phyloP scores from a whole-genome alignment of 768 basidiomycete species.

The Cystobasidium onofrii region DNA sequence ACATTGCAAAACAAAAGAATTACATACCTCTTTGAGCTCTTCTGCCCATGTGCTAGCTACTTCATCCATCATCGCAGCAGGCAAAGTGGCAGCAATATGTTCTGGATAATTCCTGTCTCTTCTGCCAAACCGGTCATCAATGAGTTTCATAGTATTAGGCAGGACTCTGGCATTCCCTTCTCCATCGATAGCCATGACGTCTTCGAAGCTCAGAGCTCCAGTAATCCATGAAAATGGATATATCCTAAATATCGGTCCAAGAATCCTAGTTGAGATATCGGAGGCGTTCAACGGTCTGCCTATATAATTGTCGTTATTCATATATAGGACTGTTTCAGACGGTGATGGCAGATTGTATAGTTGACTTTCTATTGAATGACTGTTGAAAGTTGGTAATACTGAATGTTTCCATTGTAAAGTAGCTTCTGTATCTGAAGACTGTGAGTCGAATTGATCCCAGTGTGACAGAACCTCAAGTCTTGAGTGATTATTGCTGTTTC shows the following conservation, averaged over 20 bases:
- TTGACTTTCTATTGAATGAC: conserved; percentile 29
- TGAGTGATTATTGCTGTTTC: conserved; percentile 12
- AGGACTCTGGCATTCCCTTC: conserved; percentile 45
- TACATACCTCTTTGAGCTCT: conserved; percentile 45
- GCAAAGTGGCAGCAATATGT: conserved; percentile 48
- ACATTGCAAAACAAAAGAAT: too few relatives aligned
- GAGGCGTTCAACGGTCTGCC: conserved; percentile 23
- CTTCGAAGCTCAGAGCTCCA: conserved; percentile 32
- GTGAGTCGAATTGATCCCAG: background rate
- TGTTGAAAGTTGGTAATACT: conserved; percentile 39
- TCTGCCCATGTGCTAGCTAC: conserved; percentile 43
- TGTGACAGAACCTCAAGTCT: background rate
- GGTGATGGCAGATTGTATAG: conserved; percentile 7
- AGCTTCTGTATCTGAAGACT: background rate
- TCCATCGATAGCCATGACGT: conserved; percentile 40
- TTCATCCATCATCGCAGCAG: conserved; percentile 46
- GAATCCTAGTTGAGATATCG: conserved; percentile 38
- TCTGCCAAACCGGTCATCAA: conserved; percentile 48
- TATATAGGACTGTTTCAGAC: conserved; percentile 19
- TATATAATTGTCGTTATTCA: conserved; percentile 51
- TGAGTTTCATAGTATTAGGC: background rate
- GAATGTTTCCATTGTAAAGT: conserved; percentile 24
- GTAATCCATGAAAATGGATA: conserved; percentile 44
- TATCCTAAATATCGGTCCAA: conserved; percentile 48
- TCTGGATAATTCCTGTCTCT: conserved; percentile 48